Evolutionary conservation across 495 filamentous ascomycete species (phyloP), one percentile per base, ranked within the genome.

Genomic region (Letharia lupina): DNA sequence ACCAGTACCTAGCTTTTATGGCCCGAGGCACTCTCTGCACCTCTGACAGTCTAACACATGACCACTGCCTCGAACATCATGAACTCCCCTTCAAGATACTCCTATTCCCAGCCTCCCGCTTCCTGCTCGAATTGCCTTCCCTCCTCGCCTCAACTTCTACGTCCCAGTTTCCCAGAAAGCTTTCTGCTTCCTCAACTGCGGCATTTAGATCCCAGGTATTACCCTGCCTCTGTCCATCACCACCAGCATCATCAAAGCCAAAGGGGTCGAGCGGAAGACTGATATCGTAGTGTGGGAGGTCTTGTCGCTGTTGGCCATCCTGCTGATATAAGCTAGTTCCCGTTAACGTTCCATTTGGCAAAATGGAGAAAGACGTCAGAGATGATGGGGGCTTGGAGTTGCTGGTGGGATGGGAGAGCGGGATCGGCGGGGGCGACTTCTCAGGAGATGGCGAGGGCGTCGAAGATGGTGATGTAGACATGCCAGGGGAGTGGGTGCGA

Each of bases 321-420:
- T 70, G 52, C 31, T 35, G 64, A 18, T 64, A 65, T 8, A 56
- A 45, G 44, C 50, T 58, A 15, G 58, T 62, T 31, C 69, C 68
- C 20, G 66, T 69, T 4, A 70, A 45, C 20, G 66, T 72, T 4
- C 70, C 70, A 48, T 68, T 65, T 7, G 70, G 70, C 35, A 65
- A 59, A 7, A 72, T 67, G 31, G 69, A 72, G 50, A 67, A 72
- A 10, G 67, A 71, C 18, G 68, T 70, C 10, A 70, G 41, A n/a
- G 68, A 44, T 31, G 68, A 71, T 12, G 60, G 50, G 28, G 62
- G 62, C 35, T 58, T 56, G 40, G 60, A 68, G 4, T 48, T 56
- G 6, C 61, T 60, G 41, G 35, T 42, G 13, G 58, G 60, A 45
- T 65, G 57, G 59, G 62, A 58, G 23, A 65, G 52, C 4, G 66